Evolutionary conservation across 2,329 filamentous ascomycete genomes (phyloP).

Genomic region (Aureobasidium sp.): DNA sequence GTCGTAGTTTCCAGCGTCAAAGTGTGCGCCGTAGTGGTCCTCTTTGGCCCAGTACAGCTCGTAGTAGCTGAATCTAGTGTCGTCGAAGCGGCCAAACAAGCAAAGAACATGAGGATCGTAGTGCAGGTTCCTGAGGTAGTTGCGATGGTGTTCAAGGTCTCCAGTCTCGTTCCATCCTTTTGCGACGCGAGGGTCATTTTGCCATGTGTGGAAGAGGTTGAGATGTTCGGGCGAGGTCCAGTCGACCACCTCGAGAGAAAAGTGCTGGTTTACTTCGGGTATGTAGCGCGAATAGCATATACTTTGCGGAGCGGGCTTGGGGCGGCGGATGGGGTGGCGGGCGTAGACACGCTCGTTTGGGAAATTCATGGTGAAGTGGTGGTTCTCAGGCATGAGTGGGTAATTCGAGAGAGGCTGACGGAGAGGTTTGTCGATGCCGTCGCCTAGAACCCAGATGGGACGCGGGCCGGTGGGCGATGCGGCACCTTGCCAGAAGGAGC

Average conservation of each 20-base stretch:
- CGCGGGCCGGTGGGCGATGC: slow-evolving; percentile 37
- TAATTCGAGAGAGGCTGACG: slow-evolving; percentile 28
- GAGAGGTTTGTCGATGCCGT: slow-evolving; percentile 20
- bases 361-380: slow-evolving; percentile 43
- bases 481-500: slow-evolving; percentile 42
- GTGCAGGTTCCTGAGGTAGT: slow-evolving; percentile 62
- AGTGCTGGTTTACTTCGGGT: slow-evolving; percentile 66
- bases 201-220: slow-evolving; percentile 68
- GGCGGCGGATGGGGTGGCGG: slow-evolving; percentile 63
- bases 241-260: slow-evolving; percentile 70
- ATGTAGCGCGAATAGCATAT: slow-evolving; percentile 74
- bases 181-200: slow-evolving; percentile 75
- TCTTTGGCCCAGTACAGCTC: slow-evolving; percentile 74
- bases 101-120: slow-evolving; percentile 66
- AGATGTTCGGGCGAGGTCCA: slow-evolving; percentile 59
- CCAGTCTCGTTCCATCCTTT: slow-evolving; percentile 76
- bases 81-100: slow-evolving; percentile 64
- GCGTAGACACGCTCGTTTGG: slow-evolving; percentile 47
- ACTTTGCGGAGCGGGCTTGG: slow-evolving; percentile 63
- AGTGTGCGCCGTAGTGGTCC: slow-evolving; percentile 54
- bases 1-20: slow-evolving; percentile 49
- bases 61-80: slow-evolving; percentile 67
- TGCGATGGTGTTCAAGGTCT: slow-evolving; percentile 64
- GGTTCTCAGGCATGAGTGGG: slow-evolving; percentile 37
- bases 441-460: slow-evolving; percentile 29